phyloP scores from a whole-genome alignment of 768 basidiomycete genomes.

The Boletus rubescentipes region DNA sequence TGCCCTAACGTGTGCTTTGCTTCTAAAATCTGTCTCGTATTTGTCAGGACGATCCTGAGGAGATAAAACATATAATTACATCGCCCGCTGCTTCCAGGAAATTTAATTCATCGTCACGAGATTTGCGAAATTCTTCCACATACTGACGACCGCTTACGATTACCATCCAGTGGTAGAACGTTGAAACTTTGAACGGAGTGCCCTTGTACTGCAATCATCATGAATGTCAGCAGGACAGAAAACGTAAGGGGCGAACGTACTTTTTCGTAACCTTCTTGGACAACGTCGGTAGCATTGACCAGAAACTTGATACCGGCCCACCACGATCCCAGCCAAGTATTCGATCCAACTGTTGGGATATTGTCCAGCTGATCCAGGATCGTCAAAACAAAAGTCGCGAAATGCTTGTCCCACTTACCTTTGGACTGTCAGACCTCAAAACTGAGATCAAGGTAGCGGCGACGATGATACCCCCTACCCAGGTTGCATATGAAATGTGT shows the following conservation, averaged over 20 bases:
- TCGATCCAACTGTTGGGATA: constrained; percentile 34
- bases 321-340: constrained; percentile 30
- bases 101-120: constrained; percentile 40
- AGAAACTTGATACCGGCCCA: constrained; percentile 20
- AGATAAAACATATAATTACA: neutral
- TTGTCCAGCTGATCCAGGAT: constrained; percentile 19
- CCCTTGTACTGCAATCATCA: constrained; percentile 25
- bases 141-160: constrained; percentile 32
- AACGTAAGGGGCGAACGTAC: constrained; percentile 7
- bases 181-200: constrained; percentile 32
- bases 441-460: neutral
- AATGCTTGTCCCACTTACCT: neutral
- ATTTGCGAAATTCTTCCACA: constrained; percentile 41
- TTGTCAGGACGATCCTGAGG: neutral
- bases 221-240: neutral
- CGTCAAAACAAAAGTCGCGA: neutral
- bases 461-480: neutral
- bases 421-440: neutral
- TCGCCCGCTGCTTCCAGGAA: constrained; percentile 25
- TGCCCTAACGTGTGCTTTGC: constrained; percentile 38
- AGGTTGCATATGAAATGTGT: neutral
- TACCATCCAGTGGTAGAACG: constrained; percentile 39
- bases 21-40: constrained; percentile 33
- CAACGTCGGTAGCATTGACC: constrained; percentile 17
- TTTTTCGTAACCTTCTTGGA: constrained; percentile 35